Conservation (phyloP, 75 land plant genomes). For the Cryptomeria japonica region DNA sequence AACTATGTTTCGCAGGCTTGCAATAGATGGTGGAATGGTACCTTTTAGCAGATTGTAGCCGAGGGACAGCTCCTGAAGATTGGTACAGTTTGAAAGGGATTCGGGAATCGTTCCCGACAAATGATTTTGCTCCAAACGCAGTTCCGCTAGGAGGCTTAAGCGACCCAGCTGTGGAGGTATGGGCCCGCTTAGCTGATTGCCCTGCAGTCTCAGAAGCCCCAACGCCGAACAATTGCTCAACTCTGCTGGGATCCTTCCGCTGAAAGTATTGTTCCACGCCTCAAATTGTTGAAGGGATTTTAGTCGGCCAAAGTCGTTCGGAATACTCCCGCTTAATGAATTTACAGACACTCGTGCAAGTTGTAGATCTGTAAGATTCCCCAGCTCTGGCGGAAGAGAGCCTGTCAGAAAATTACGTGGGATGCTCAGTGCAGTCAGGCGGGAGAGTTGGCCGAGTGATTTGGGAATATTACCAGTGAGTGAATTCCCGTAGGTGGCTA, state of each 20-base stretch:
- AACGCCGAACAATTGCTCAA: conserved; percentile 50
- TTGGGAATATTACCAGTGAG: conserved; percentile 61
- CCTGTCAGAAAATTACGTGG: conserved; percentile 60
- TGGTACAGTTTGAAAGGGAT: conserved; percentile 29
- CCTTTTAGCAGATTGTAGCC: conserved; percentile 52
- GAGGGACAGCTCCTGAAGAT: conserved; percentile 41
- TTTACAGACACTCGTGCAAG: conserved; percentile 39
- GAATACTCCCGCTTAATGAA: conserved; percentile 49
- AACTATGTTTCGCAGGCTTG: conserved; percentile 26
- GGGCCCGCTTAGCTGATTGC: conserved; percentile 46
- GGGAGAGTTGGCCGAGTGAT: conserved; percentile 34
- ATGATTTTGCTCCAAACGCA: conserved; percentile 41
- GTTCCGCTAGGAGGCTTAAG: conserved; percentile 29
- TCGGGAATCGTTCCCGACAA: conserved; percentile 43
- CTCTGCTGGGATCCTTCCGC: conserved; percentile 62
- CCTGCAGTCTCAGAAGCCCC: conserved; percentile 22
- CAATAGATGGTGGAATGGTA: conserved; percentile 34
- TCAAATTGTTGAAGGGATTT: conserved; percentile 25
- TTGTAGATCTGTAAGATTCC: conserved; percentile 32
- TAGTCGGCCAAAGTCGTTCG: conserved; percentile 41
- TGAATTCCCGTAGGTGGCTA: conserved; percentile 42
- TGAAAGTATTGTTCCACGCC: conserved; percentile 40
- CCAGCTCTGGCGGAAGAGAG: conserved; percentile 50
- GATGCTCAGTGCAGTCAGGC: conserved; percentile 34
- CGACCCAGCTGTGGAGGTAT: conserved; percentile 47